Evolutionary conservation across 352 stramenopile genomes (phyloP).

Genomic region (Pythium aquatile): DNA sequence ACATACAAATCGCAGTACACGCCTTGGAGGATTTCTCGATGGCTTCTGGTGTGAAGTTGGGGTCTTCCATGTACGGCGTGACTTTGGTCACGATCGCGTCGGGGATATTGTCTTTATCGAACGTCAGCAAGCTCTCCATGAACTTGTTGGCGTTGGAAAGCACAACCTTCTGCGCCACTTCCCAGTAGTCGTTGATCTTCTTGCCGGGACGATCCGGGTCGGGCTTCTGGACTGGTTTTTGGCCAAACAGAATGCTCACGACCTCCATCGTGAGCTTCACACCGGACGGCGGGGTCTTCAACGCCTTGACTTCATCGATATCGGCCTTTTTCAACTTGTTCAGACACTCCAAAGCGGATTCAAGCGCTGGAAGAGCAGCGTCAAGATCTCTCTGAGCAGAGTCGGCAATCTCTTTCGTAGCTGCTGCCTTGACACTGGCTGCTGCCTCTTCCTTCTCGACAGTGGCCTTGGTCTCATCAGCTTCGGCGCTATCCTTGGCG

Average conservation of each 20-base stretch:
- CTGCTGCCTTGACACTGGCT: constrained; percentile 81
- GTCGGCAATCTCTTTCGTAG: constrained; percentile 89
- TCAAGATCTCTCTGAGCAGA: constrained; percentile 88
- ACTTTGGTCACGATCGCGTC: constrained; percentile 86
- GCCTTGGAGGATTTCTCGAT: constrained; percentile 92
- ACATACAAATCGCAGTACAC: constrained; percentile 91
- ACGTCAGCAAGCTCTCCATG: constrained; percentile 85
- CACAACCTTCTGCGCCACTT: constrained; percentile 87
- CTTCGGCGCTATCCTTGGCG: constrained; percentile 86
- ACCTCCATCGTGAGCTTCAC: constrained; percentile 94
- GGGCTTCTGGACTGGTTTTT: constrained; percentile 87
- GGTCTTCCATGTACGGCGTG: constrained; percentile 84
- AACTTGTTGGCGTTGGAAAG: constrained; percentile 93
- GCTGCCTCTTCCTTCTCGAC: constrained; percentile 89
- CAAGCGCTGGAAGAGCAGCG: constrained; percentile 81
- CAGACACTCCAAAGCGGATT: constrained; percentile 85
- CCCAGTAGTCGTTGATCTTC: constrained; percentile 92
- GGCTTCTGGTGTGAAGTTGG: constrained; percentile 88
- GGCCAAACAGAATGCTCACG: constrained; percentile 88
- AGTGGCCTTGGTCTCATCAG: constrained; percentile 82
- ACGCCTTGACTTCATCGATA: constrained; percentile 91
- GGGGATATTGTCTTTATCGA: constrained; percentile 94
- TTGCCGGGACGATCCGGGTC: constrained; percentile 88
- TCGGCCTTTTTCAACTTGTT: constrained; percentile 91
- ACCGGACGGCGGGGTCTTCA: constrained; percentile 88